A percentile compares a stretch with the other conserved stretches of the same genome.
Evolutionary conservation across 306 rosid species (phyloP).

Genomic region (Ceratonia siliqua): DNA sequence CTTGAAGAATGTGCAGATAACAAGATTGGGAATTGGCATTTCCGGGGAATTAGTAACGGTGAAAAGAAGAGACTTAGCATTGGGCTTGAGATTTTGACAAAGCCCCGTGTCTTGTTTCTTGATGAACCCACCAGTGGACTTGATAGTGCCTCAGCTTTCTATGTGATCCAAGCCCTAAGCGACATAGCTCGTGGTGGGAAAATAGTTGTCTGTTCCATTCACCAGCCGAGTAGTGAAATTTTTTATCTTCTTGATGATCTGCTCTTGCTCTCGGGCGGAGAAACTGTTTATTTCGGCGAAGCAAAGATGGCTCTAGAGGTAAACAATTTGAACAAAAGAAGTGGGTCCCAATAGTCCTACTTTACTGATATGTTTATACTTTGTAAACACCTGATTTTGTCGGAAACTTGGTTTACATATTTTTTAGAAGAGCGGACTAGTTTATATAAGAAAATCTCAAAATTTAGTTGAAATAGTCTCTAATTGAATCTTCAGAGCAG

Average conservation of each 20-base stretch:
- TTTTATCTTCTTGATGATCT: slow-evolving; percentile 58
- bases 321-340: neutral
- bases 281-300: slow-evolving; percentile 60
- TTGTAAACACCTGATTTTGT: too few species aligned
- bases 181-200: slow-evolving; percentile 52
- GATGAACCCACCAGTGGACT: slow-evolving; percentile 68
- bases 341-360: too few species aligned
- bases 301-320: slow-evolving; percentile 57
- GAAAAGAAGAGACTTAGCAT: slow-evolving; percentile 62
- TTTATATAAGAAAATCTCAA: neutral
- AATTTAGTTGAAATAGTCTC: neutral
- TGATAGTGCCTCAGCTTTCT: slow-evolving; percentile 64
- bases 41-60: slow-evolving; percentile 59
- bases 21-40: slow-evolving; percentile 55
- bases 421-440: too few species aligned
- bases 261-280: slow-evolving; percentile 55
- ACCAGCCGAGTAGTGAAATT: slow-evolving; percentile 55
- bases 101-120: slow-evolving; percentile 50
- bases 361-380: too few species aligned
- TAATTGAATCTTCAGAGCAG: slow-evolving; percentile 22
- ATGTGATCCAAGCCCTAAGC: slow-evolving; percentile 48
- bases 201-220: slow-evolving; percentile 52
- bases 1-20: slow-evolving; percentile 56
- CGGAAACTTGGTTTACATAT: too few species aligned
- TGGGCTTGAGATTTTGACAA: slow-evolving; percentile 57